Percentiles rank a stretch among this genome's conserved stretches.
phyloP scores from a whole-genome alignment of 768 basidiomycete genomes.

The Lactifluus piperatus region DNA sequence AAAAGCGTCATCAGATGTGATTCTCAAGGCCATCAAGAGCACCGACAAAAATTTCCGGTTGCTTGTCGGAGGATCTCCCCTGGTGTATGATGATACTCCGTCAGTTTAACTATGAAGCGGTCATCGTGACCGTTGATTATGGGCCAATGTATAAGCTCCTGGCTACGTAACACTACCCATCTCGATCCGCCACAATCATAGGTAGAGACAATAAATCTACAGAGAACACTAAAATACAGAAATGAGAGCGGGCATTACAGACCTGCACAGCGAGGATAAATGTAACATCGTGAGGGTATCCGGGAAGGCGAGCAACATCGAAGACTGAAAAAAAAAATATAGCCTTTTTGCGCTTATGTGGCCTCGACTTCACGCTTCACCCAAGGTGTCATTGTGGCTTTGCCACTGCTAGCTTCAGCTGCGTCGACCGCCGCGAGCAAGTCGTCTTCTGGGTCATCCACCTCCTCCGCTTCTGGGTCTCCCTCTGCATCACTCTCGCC shows the following conservation, averaged over 20 bases:
- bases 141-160: neutral
- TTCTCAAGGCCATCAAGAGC: neutral
- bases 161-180: neutral
- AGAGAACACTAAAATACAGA: slow-evolving; percentile 7
- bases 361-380: slow-evolving; percentile 16
- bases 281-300: slow-evolving; percentile 4
- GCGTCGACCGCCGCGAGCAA: slow-evolving; percentile 33
- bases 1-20: neutral
- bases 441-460: slow-evolving; percentile 29
- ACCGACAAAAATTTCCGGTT: neutral
- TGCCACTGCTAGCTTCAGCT: slow-evolving; percentile 29
- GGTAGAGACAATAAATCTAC: slow-evolving; percentile 12
- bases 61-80: neutral
- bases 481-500: slow-evolving; percentile 30
- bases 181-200: neutral
- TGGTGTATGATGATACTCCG: neutral
- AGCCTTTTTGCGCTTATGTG: neutral
- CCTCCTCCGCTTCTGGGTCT: slow-evolving; percentile 30
- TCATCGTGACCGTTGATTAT: neutral
- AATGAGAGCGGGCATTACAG: neutral
- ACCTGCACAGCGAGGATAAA: neutral
- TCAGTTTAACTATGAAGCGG: neutral
- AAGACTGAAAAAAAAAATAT: slow-evolving; percentile 2
- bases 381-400: slow-evolving; percentile 10
- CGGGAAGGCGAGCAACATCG: neutral